These are phyloP conservation scores for Tephrocybe sp. DNA, from an alignment of 768 basidiomycete genomes.

Conservation along the genomic window DNA sequence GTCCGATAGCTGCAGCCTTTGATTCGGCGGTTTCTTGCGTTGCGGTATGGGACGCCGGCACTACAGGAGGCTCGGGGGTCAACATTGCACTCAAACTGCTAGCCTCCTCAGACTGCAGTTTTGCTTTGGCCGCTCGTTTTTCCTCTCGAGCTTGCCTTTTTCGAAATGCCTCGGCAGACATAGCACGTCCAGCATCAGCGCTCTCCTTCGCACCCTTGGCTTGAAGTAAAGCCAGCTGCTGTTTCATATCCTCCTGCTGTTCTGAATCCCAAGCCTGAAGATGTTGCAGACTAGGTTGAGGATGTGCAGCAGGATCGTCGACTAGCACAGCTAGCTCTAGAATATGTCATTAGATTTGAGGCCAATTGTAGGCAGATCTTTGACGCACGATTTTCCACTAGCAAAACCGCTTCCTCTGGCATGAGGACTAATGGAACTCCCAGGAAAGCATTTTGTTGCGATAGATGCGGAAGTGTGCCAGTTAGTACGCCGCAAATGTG, in stretches of 20 bases:
- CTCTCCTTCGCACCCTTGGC: slow-evolving; percentile 48
- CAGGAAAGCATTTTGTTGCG: slow-evolving; percentile 95
- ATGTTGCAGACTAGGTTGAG: slow-evolving; percentile 42
- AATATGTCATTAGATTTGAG: background rate
- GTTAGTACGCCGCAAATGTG: slow-evolving; percentile 80
- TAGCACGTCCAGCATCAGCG: slow-evolving; percentile 33
- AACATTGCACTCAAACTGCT: slow-evolving; percentile 4
- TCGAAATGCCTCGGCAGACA: slow-evolving; percentile 60
- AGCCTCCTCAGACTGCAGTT: slow-evolving; percentile 8
- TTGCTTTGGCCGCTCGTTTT: slow-evolving; percentile 28
- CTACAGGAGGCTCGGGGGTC: slow-evolving; percentile 1
- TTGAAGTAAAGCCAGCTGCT: slow-evolving; percentile 49
- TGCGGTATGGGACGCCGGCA: background rate
- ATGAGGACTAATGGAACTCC: slow-evolving; percentile 87
- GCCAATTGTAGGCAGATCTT: slow-evolving; percentile 5
- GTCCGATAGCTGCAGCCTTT: slow-evolving; percentile 10
- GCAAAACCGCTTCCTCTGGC: slow-evolving; percentile 89
- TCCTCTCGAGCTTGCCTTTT: slow-evolving; percentile 75
- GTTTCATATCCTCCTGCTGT: slow-evolving; percentile 42
- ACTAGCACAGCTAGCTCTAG: slow-evolving; percentile 76
- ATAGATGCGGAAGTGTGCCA: slow-evolving; percentile 91
- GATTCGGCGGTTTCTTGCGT: slow-evolving; percentile 3
- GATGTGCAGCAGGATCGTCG: slow-evolving; percentile 64
- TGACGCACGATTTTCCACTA: slow-evolving; percentile 73
- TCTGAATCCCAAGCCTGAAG: slow-evolving; percentile 52